These are phyloP conservation scores for Amanita rimosa DNA, from an alignment of 768 basidiomycete species.

Conservation along the genomic window DNA sequence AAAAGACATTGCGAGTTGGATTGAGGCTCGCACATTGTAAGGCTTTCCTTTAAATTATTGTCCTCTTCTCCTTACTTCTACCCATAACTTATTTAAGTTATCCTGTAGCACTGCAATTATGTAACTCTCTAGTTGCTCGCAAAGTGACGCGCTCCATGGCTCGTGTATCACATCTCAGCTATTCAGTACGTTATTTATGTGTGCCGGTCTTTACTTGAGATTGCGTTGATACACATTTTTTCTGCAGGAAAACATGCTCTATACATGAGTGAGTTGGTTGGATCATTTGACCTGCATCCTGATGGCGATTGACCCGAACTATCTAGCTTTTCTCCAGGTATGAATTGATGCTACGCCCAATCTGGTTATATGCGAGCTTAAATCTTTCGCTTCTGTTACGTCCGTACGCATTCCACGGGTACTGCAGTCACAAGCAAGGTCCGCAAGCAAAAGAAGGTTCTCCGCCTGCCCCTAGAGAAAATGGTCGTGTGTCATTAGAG, in stretches of 20 bases:
- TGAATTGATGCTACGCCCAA: constrained; percentile 9
- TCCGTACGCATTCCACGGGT: constrained; percentile 40
- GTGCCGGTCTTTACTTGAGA: not conserved
- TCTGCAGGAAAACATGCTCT: not conserved
- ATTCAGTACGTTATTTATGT: not conserved
- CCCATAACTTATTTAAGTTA: too few species aligned
- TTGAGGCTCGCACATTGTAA: not conserved
- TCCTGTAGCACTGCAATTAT: too few species aligned
- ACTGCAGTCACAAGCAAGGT: constrained; percentile 32
- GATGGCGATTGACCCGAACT: not conserved
- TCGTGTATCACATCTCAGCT: not conserved
- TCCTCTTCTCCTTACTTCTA: too few species aligned
- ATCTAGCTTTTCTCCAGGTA: not conserved
- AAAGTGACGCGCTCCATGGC: too few species aligned
- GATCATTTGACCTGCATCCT: too few species aligned
- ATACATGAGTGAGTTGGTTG: too few species aligned
- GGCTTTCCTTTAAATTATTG: too few species aligned
- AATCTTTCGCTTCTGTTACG: constrained; percentile 23
- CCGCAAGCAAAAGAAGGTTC: not conserved
- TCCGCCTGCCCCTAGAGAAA: not conserved
- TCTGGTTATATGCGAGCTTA: constrained; percentile 30
- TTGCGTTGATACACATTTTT: not conserved
- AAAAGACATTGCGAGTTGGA: not conserved
- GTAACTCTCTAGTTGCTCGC: too few species aligned
- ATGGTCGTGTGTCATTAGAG: not conserved